Base-by-base conservation (phyloP, 192 early-diverging fungal genomes). In the Geranomyces michiganensis region DNA sequence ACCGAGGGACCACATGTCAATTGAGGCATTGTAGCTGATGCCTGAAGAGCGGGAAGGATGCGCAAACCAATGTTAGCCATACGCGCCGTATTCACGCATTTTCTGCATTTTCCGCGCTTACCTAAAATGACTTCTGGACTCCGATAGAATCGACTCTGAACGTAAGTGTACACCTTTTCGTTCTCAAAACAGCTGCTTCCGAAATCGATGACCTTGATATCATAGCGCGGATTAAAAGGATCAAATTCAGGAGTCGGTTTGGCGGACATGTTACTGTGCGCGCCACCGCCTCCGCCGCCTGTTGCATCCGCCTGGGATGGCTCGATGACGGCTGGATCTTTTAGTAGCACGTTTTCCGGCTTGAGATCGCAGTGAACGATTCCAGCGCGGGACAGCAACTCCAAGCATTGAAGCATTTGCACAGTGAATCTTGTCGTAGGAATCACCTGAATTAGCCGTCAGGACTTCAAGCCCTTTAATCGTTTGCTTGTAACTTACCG, bases 121-220 rank as follows among this genome's bases (percentile, higher is more conserved):
- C 95, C 94, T 56, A 99, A 77, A 55, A 99, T 99, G 24, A 99
- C 94, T 79, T 99, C 97, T 12, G 97, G 97, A 22, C 93, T 92
- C 30, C 97, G 90, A 78, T 99, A 99, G 81, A 99, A 99, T 47
- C 97, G 85, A 68, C 87, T 89, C 78, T 99, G 97, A 56, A 99
- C 97, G 70, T 99, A 99, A 5, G 97, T 97, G 78, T 99, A 99
- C 43, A 97, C 90, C 73, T 92, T 89, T 76, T 99, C 95, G 58
- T 87, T 86, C 72, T 94, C 93, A 29, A 92, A 90, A 72, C 96
- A 99, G 78, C 92, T 93, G 68, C 92, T 93, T 36, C 97, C 97
- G 72, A 99, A 95, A 78, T 99, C 97, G 81, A 99, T 99, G 19
- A 99, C 95, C 84, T 99, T 99, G 79, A 99, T 94, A 30, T 81